phyloP scores from a whole-genome alignment of 495 filamentous ascomycete species.

The Cetradonia linearis region DNA sequence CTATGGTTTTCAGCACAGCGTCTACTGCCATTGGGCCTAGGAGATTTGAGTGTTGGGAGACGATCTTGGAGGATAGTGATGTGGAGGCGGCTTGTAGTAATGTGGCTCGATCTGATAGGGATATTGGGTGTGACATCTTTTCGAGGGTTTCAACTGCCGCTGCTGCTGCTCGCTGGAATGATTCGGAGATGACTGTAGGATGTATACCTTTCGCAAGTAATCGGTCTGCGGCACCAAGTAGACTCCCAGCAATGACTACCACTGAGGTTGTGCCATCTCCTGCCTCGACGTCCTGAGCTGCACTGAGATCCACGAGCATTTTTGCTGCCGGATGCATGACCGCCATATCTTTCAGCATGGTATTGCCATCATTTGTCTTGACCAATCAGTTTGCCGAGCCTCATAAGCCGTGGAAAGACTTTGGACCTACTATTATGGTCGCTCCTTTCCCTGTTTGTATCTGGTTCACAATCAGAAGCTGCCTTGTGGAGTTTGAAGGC shows the following conservation, averaged over 20 bases:
- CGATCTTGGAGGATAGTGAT: slow-evolving; percentile 96
- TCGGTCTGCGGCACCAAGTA: slow-evolving; percentile 86
- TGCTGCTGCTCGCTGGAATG: slow-evolving; percentile 88
- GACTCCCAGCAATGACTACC: slow-evolving; percentile 89
- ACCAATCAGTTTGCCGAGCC: neutral
- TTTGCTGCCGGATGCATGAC: slow-evolving; percentile 97
- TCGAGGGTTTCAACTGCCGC: slow-evolving; percentile 82
- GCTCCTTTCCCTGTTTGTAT: slow-evolving; percentile 93
- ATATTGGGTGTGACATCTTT: slow-evolving; percentile 90
- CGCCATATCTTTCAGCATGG: slow-evolving; percentile 96
- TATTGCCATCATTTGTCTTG: slow-evolving; percentile 90
- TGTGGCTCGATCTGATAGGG: slow-evolving; percentile 74
- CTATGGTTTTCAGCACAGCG: slow-evolving; percentile 87
- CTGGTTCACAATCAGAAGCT: neutral
- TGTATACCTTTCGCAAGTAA: slow-evolving; percentile 83
- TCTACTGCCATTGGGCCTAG: slow-evolving; percentile 96
- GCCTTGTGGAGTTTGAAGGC: neutral
- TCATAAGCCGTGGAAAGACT: neutral
- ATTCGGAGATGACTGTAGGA: slow-evolving; percentile 93
- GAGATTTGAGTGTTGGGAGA: slow-evolving; percentile 86
- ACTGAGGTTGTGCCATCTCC: slow-evolving; percentile 98
- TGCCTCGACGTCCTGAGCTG: slow-evolving; percentile 95
- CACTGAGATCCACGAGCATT: slow-evolving; percentile 95
- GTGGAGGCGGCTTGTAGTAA: slow-evolving; percentile 95
- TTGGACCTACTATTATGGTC: slow-evolving; percentile 59